Conservation (phyloP, 176 grass and related monocot species). For the Guadua angustifolia region DNA sequence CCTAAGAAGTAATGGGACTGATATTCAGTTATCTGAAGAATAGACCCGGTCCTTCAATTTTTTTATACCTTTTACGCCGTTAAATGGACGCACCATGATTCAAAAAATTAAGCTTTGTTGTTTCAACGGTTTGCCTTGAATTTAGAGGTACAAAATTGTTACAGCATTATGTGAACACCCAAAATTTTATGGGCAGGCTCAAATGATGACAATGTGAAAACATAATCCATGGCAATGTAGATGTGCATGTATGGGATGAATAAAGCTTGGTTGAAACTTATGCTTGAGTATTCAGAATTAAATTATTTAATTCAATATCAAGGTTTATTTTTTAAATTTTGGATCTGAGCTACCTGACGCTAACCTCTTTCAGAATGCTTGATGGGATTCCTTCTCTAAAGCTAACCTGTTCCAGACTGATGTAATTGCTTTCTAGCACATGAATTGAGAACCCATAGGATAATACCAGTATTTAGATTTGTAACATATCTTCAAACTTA, state of each 20-base stretch:
- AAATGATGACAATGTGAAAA: neutral
- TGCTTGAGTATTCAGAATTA: neutral
- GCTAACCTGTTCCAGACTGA: neutral
- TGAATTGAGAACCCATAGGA: neutral
- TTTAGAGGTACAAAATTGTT: neutral
- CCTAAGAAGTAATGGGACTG: too few relatives aligned
- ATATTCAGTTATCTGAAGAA: too few relatives aligned
- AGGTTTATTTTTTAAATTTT: neutral
- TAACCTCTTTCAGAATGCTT: neutral
- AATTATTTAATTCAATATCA: neutral
- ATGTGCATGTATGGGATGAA: neutral
- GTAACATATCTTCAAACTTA: neutral
- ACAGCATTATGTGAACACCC: neutral
- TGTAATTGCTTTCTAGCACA: neutral
- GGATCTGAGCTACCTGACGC: neutral
- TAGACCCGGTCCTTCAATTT: too few relatives aligned
- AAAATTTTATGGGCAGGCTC: neutral
- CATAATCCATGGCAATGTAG: neutral
- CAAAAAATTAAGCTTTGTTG: neutral
- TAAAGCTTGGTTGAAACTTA: neutral
- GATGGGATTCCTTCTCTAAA: neutral
- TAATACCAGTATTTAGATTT: neutral
- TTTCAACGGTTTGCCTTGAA: neutral
- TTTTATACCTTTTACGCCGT: too few relatives aligned
- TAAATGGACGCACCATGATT: too few relatives aligned